Evolutionary conservation across 129 eudicot genomes (phyloP).

Genomic region (Deinandra increscens): DNA sequence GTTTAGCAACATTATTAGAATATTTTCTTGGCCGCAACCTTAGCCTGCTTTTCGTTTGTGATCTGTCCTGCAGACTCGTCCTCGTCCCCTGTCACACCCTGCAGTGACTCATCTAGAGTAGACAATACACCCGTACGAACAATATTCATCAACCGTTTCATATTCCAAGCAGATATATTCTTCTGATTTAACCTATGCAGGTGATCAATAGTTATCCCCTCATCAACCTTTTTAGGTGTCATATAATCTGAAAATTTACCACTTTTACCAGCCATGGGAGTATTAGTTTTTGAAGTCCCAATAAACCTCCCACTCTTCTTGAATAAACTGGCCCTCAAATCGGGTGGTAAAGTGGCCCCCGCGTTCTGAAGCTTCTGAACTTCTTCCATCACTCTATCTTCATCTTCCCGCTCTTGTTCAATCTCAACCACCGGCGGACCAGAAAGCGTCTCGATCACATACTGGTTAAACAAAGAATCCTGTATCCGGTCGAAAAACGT

Average conservation of each 20-base stretch:
- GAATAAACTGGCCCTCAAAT: conserved; percentile 50
- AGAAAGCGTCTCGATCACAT: conserved; percentile 45
- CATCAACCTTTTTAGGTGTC: conserved; percentile 34
- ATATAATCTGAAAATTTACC: conserved; percentile 34
- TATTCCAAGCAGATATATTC: conserved; percentile 89
- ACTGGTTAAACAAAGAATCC: conserved; percentile 50
- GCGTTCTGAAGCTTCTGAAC: conserved; percentile 66
- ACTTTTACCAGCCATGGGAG: conserved; percentile 37
- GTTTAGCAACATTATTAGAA: conserved; percentile 67
- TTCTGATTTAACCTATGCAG: conserved; percentile 71
- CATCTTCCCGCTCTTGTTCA: conserved; percentile 46
- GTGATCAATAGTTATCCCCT: conserved; percentile 67
- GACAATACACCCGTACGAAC: conserved; percentile 68
- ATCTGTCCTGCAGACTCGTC: conserved; percentile 73
- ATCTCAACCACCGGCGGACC: conserved; percentile 51
- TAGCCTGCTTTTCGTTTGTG: conserved; percentile 75
- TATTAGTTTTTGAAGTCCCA: conserved; percentile 45
- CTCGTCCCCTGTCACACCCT: conserved; percentile 44
- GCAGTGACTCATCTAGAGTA: conserved; percentile 68
- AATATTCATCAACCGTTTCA: conserved; percentile 80
- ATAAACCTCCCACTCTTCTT: conserved; percentile 48
- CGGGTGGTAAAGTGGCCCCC: conserved; percentile 63
- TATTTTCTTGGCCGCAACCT: conserved; percentile 76
- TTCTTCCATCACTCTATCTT: conserved; percentile 54
- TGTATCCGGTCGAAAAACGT: conserved; percentile 55